These are phyloP conservation scores for Tolypocladium guangdongense DNA, from an alignment of 2,329 filamentous ascomycete species.

Conservation along the genomic window DNA sequence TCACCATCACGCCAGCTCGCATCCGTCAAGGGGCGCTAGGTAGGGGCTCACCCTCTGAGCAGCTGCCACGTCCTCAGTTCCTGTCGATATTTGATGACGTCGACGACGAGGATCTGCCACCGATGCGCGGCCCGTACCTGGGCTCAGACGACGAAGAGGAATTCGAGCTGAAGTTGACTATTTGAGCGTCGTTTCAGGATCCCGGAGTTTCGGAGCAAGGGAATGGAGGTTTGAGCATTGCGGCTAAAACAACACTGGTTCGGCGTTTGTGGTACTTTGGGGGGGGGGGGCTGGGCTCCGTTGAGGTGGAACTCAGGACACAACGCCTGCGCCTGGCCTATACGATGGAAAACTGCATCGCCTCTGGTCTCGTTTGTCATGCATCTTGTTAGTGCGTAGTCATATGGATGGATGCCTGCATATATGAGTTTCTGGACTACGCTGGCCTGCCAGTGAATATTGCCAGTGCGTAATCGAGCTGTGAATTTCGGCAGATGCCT, in stretches of 20 bases:
- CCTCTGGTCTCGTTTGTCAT: not conserved
- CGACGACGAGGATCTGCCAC: conserved; percentile 25
- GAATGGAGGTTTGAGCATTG: not conserved
- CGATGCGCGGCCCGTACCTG: conserved; percentile 12
- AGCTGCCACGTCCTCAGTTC: conserved; percentile 36
- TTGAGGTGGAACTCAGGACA: not conserved
- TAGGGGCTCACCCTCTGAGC: conserved; percentile 5
- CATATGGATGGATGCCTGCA: not conserved
- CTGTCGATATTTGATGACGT: conserved; percentile 48
- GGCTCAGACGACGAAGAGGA: conserved; percentile 38
- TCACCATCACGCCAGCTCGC: conserved; percentile 37
- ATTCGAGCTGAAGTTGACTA: conserved; percentile 41
- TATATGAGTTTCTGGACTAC: not conserved
- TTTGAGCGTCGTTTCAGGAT: conserved; percentile 7
- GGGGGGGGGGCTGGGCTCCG: not conserved
- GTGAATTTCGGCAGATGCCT: no score
- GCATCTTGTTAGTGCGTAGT: not conserved
- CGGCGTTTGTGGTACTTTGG: not conserved
- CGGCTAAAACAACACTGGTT: not conserved
- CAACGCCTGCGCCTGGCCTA: not conserved
- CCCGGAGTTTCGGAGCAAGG: not conserved
- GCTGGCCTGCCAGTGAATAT: not conserved
- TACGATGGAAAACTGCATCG: no score
- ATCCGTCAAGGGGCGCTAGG: conserved; percentile 13
- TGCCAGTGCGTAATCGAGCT: not conserved